Conservation (phyloP, 495 filamentous ascomycete genomes). For the Aspergillus conjunctus region DNA sequence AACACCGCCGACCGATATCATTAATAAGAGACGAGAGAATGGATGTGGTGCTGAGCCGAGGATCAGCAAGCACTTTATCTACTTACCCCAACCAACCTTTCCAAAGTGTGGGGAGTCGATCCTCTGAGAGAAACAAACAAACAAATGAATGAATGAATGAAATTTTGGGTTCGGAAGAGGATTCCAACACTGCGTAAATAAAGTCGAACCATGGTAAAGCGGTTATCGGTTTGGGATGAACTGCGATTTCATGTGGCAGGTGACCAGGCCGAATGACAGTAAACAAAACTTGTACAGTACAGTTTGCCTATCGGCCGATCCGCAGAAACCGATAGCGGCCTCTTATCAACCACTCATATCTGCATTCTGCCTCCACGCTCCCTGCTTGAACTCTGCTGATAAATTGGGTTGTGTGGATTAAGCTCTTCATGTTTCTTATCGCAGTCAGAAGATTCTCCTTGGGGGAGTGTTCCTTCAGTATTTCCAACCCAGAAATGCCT, state of each 20-base stretch:
- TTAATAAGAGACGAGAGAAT: too few species aligned
- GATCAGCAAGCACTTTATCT: too few species aligned
- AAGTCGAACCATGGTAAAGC: neutral
- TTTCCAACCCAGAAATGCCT: neutral
- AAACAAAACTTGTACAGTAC: too few species aligned
- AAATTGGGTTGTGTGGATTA: neutral
- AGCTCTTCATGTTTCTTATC: neutral
- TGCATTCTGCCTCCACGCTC: neutral
- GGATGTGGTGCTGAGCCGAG: too few species aligned
- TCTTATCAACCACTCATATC: conserved; percentile 5
- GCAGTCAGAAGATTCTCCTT: neutral
- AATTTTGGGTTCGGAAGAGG: neutral
- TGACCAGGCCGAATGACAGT: neutral
- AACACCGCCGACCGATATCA: too few species aligned
- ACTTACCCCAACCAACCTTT: too few species aligned
- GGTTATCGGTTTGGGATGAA: neutral
- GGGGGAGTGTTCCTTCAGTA: neutral
- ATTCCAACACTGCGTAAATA: neutral
- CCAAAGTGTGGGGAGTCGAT: too few species aligned
- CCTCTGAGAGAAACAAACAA: too few species aligned
- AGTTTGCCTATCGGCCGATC: neutral
- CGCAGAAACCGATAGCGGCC: neutral
- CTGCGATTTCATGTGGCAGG: neutral
- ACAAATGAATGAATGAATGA: too few species aligned
- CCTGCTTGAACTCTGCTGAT: conserved; percentile 6